Percentiles rank a stretch among this genome's conserved stretches.
Evolutionary conservation across 345 rosid genomes (phyloP).

Genomic region (Melaleuca quinquenervia): DNA sequence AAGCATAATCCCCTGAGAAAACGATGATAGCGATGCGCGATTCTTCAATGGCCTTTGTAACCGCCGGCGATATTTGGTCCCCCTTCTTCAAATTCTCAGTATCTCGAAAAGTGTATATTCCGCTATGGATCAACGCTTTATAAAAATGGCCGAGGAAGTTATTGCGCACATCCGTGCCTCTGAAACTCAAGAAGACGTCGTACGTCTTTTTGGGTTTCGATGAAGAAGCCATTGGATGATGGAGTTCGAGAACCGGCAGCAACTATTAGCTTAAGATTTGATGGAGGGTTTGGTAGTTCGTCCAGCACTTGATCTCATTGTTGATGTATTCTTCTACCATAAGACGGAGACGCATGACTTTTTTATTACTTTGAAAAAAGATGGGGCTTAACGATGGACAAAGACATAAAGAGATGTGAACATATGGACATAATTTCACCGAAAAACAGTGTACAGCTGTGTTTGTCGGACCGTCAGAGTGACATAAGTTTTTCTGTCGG

Average conservation of each 20-base stretch:
- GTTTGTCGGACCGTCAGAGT: too few relatives aligned
- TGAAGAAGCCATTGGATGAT: not conserved
- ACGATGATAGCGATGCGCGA: too few relatives aligned
- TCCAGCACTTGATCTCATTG: not conserved
- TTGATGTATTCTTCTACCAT: not conserved
- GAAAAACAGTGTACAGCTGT: too few relatives aligned
- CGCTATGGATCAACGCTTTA: not conserved
- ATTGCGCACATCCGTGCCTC: not conserved
- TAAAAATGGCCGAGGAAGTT: rapidly evolving
- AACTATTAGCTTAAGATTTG: not conserved
- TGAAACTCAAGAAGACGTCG: not conserved
- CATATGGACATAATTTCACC: too few relatives aligned
- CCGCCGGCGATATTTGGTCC: not conserved
- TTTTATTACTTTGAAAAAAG: too few relatives aligned
- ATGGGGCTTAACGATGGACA: too few relatives aligned
- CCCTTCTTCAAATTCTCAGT: not conserved
- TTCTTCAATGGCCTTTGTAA: too few relatives aligned
- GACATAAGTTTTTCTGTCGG: too few relatives aligned
- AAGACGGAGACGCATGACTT: not conserved
- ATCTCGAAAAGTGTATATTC: not conserved
- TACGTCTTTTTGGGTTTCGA: not conserved
- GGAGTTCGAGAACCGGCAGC: not conserved
- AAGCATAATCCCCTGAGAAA: too few relatives aligned
- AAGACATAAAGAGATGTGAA: too few relatives aligned
- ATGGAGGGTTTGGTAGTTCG: rapidly evolving